A percentile compares a stretch with the other conserved stretches of the same genome.
Evolutionary conservation across 495 filamentous ascomycete genomes (phyloP).

Genomic region (Aspergillus saccharolyticus): DNA sequence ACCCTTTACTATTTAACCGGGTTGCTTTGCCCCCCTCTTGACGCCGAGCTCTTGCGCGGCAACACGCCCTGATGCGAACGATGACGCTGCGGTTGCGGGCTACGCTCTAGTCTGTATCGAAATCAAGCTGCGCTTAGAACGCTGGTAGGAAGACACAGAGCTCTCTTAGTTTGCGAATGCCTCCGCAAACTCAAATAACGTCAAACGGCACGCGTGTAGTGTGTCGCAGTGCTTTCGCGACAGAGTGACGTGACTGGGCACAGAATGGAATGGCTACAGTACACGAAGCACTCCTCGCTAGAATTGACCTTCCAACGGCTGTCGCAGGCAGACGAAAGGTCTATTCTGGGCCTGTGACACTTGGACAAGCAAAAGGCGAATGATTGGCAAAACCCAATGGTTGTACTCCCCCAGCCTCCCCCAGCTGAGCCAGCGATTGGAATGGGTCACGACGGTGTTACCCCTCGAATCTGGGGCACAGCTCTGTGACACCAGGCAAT

Average conservation of each 20-base stretch:
- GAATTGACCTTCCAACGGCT: not conserved
- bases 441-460: not conserved
- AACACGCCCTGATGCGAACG: not conserved
- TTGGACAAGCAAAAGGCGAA: not conserved
- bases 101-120: not conserved
- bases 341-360: not conserved
- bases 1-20: not conserved
- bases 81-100: not conserved
- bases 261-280: not conserved
- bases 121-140: not conserved
- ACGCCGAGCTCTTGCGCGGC: not conserved
- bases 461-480: constrained; percentile 1
- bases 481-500: not conserved
- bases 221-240: not conserved
- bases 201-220: not conserved
- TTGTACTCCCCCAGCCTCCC: not conserved
- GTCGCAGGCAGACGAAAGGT: not conserved
- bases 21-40: not conserved
- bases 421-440: not conserved
- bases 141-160: not conserved
- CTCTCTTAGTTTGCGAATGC: not conserved
- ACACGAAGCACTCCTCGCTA: not conserved
- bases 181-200: not conserved
- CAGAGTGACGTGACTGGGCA: not conserved
- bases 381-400: not conserved